phyloP scores from a whole-genome alignment of 2,329 filamentous ascomycete species.

The Botrytis medusae region DNA sequence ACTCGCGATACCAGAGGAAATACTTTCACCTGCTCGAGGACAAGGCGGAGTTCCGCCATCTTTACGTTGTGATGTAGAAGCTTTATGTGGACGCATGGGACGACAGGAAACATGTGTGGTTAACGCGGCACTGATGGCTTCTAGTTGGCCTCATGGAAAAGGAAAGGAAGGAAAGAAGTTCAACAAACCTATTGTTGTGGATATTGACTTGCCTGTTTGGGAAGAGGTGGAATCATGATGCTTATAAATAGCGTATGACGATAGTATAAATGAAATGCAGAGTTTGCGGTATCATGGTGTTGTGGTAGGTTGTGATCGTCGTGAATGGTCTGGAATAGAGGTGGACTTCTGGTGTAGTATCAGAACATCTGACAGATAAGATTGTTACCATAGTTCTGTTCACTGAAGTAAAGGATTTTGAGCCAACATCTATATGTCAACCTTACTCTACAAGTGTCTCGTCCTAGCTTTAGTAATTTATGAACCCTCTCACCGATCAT shows the following conservation, averaged over 20 bases:
- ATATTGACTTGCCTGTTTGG: constrained; percentile 69
- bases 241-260: background rate
- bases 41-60: constrained; percentile 47
- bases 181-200: constrained; percentile 82
- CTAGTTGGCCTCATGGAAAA: constrained; percentile 58
- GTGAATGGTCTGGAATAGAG: background rate
- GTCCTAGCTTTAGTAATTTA: background rate
- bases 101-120: constrained; percentile 69
- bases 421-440: background rate
- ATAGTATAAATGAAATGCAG: background rate
- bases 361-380: background rate
- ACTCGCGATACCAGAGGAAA: constrained; percentile 25
- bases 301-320: background rate
- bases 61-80: constrained; percentile 44
- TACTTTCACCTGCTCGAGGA: constrained; percentile 36
- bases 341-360: background rate
- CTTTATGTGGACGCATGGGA: constrained; percentile 43
- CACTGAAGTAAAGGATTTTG: background rate
- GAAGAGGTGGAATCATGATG: constrained; percentile 20
- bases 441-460: fast-evolving
- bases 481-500: background rate
- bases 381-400: background rate
- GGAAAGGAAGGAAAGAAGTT: constrained; percentile 59
- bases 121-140: constrained; percentile 75
- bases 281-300: background rate